Conservation (phyloP, 768 basidiomycete species). For the Calocybe cyanea region DNA sequence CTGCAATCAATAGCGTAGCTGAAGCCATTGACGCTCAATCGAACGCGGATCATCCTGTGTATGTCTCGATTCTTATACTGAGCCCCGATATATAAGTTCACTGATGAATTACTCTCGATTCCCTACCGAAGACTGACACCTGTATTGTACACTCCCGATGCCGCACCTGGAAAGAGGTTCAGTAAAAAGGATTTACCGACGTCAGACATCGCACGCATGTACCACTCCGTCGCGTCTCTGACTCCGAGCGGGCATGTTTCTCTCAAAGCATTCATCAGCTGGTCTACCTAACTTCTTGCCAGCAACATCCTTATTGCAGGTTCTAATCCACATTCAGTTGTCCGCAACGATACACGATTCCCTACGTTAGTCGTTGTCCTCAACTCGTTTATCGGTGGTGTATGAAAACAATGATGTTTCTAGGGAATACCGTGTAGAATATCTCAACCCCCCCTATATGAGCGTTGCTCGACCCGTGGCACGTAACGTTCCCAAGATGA, state of each 20-base stretch:
- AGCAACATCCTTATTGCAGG: conserved; percentile 29
- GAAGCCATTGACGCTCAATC: conserved; percentile 18
- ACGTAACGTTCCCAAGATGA: conserved; percentile 30
- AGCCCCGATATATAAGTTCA: conserved; percentile 8
- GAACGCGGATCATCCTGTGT: conserved; percentile 24
- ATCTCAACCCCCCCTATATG: conserved; percentile 41
- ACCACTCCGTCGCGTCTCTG: conserved; percentile 57
- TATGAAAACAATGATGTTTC: conserved; percentile 17
- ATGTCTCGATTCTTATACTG: conserved; percentile 1
- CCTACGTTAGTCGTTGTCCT: conserved; percentile 3
- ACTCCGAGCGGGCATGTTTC: conserved; percentile 47
- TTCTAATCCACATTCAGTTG: conserved; percentile 25
- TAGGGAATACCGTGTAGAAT: conserved; percentile 39
- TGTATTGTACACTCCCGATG: conserved; percentile 43
- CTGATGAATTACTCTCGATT: too few relatives aligned
- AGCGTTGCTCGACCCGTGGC: conserved; percentile 29
- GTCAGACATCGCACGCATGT: conserved; percentile 46
- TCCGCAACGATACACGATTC: conserved; percentile 9
- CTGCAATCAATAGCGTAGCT: conserved; percentile 30
- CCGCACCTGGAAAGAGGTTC: conserved; percentile 39
- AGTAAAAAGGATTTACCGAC: conserved; percentile 41
- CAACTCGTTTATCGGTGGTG: conserved; percentile 16
- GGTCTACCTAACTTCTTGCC: too few relatives aligned
- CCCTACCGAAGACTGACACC: conserved; percentile 35
- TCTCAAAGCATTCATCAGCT: conserved; percentile 6